Base-by-base conservation (phyloP, 805 yeast species). In the Kazachstania viticola region DNA sequence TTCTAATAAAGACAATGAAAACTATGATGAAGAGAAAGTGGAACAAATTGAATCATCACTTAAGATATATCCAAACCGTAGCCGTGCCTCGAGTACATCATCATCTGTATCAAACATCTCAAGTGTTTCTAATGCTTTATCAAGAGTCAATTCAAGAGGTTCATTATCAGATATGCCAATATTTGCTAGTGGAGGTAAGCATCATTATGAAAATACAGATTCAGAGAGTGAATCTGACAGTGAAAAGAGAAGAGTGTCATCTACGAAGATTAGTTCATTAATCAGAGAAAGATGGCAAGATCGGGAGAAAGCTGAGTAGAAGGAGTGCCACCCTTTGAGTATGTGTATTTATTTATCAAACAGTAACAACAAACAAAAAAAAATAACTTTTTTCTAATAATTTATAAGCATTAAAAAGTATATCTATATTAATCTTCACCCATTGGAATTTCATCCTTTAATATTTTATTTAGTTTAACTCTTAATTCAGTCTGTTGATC, bases 401-500 rank as follows among this genome's bases (percentile, higher is more conserved):
- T n/a, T n/a, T n/a, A n/a, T n/a, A n/a, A n/a, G n/a, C n/a, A n/a
- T n/a, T n/a, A n/a, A n/a, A n/a, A n/a, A n/a, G 14, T 13, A 14
- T 28, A 28, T 19, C 11, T 16, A 8, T 15, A 9, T 46, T 55
- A 79, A 41, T 87, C 95, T 56, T 91, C 97, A 16, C 97, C 98
- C 5, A 94, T 93, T 11, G 98, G 98, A 28, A 91, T 79, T 60
- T 91, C 98, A 51, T 91, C 98, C 49, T 80, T 84, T 44, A 88
- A 61, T 3, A 84, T 69, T 45, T 69, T 76, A 29, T 75, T 62
- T 41, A 91, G 62, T 45, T 74, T 75, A 28, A 91, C 71, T 38
- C 79, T 68, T 33, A 91, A 60, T 49, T 85, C 96, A 0, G 96
- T 88, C 17, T 60, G 61, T 9, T 75, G 76, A 44, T 84, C 88